These are phyloP conservation scores for Teunomyces atbi DNA, from an alignment of 805 yeast genomes.

Conservation along the genomic window DNA sequence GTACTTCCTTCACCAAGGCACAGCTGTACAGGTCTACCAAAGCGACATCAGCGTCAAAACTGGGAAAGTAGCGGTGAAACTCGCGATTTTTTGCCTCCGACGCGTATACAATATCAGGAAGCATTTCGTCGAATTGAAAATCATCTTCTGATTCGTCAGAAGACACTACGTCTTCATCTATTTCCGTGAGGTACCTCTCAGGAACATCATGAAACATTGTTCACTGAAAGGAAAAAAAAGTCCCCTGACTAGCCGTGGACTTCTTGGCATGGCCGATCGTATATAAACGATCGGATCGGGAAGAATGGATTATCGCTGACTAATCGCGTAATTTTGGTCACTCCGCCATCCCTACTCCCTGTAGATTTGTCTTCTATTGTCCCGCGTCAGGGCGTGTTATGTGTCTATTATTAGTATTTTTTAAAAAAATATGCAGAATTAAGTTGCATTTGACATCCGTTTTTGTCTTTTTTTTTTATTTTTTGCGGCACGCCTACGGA, in stretches of 20 bases:
- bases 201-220: neutral
- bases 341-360: neutral
- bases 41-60: constrained; percentile 48
- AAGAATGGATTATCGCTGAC: neutral
- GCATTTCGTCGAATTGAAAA: neutral
- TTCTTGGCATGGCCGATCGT: neutral
- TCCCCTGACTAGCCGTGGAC: neutral
- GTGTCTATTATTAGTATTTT: neutral
- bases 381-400: neutral
- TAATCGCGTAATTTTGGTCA: neutral
- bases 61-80: constrained; percentile 58
- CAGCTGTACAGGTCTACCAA: constrained; percentile 62
- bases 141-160: constrained; percentile 2
- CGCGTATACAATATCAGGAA: constrained; percentile 44
- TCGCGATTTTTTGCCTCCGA: constrained; percentile 56
- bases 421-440: neutral
- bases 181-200: neutral
- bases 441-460: neutral
- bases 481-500: constrained; percentile 1
- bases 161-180: neutral
- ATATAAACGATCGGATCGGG: neutral
- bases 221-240: neutral
- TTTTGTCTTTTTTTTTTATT: neutral
- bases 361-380: neutral
- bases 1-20: constrained; percentile 63